Evolutionary conservation across 2,329 filamentous ascomycete genomes (phyloP).

Genomic region (Diaporthe velutina): DNA sequence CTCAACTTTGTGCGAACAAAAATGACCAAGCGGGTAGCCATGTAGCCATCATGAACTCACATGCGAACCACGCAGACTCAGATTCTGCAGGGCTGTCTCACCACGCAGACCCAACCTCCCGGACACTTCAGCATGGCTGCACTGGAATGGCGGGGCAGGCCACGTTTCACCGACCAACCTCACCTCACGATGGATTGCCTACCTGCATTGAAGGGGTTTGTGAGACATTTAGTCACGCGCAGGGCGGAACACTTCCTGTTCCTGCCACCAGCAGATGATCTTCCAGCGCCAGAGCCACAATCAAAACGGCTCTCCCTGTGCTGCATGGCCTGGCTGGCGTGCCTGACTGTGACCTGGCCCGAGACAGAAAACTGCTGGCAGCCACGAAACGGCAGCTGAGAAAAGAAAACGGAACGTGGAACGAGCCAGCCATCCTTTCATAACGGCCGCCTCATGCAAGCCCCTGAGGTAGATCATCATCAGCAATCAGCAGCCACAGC

Average conservation of each 20-base stretch:
- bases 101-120: constrained; percentile 15
- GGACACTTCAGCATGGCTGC: neutral
- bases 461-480: constrained; percentile 26
- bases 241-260: constrained; percentile 22
- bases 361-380: neutral
- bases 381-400: neutral
- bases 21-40: neutral
- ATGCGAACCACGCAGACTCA: constrained; percentile 2
- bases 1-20: neutral
- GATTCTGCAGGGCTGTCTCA: constrained; percentile 26
- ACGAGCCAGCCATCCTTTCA: constrained; percentile 2
- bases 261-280: neutral
- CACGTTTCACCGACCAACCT: constrained; percentile 29
- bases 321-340: neutral
- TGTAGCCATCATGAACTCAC: neutral
- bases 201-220: constrained; percentile 7
- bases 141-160: constrained; percentile 27
- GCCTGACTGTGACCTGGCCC: neutral
- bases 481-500: constrained; percentile 4
- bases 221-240: constrained; percentile 25
- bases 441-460: constrained; percentile 28
- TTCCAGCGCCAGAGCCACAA: neutral
- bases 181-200: constrained; percentile 11
- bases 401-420: neutral
- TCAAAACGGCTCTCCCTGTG: neutral